phyloP scores from a whole-genome alignment of 2,329 filamentous ascomycete species.

The Cryphonectria naterciae region DNA sequence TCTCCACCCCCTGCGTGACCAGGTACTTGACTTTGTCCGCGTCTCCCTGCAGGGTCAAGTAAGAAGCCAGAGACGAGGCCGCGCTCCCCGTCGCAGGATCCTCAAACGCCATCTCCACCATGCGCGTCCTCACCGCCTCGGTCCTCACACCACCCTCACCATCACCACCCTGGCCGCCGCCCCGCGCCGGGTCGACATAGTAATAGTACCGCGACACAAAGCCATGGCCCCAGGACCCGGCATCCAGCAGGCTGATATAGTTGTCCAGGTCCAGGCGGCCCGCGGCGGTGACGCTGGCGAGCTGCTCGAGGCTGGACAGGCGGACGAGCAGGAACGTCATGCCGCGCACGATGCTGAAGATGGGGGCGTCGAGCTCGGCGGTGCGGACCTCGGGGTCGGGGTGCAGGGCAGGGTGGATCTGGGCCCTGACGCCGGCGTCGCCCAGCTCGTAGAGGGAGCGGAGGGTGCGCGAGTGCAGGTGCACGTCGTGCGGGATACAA shows the following conservation, averaged over 20 bases:
- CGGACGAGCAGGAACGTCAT: constrained; percentile 73
- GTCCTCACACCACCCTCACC: constrained; percentile 31
- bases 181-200: constrained; percentile 51
- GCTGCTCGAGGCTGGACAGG: constrained; percentile 61
- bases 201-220: constrained; percentile 60
- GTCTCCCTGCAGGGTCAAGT: constrained; percentile 50
- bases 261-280: constrained; percentile 38
- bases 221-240: constrained; percentile 56
- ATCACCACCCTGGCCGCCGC: constrained; percentile 24
- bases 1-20: constrained; percentile 69
- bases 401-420: constrained; percentile 40
- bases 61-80: constrained; percentile 59
- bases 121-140: constrained; percentile 54
- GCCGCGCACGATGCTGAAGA: constrained; percentile 70
- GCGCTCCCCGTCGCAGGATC: constrained; percentile 69
- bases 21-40: constrained; percentile 47
- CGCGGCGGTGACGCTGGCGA: constrained; percentile 47
- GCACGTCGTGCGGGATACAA: constrained; percentile 69
- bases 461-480: constrained; percentile 56
- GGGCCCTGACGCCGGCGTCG: constrained; percentile 32
- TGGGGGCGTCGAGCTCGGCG: constrained; percentile 48
- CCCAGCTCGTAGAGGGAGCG: constrained; percentile 37
- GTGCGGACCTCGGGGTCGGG: constrained; percentile 36
- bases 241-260: constrained; percentile 47
- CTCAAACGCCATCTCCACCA: constrained; percentile 58